phyloP scores from a whole-genome alignment of 225 moss, liverwort and hornwort genomes.

The Polytrichum formosum region DNA sequence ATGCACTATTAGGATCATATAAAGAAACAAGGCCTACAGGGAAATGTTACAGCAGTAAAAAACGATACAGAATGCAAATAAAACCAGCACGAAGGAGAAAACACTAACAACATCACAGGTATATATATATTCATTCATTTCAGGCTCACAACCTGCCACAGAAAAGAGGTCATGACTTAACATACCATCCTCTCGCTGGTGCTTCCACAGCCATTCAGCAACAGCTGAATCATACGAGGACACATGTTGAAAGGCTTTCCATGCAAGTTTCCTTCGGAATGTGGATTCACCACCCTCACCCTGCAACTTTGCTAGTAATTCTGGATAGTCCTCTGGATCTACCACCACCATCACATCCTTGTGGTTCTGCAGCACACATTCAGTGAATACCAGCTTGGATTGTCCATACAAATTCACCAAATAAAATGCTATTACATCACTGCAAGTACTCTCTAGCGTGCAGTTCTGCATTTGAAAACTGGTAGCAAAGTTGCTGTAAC shows the following conservation, averaged over 20 bases:
- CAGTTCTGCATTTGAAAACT: no score
- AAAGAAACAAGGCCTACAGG: no score
- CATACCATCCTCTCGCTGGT: slow-evolving; percentile 51
- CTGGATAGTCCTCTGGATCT: slow-evolving; percentile 84
- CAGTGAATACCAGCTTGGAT: not conserved
- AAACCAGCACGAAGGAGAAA: no score
- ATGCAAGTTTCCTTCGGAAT: slow-evolving; percentile 78
- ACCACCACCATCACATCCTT: slow-evolving; percentile 96
- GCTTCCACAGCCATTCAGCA: slow-evolving; percentile 95
- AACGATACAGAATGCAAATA: no score
- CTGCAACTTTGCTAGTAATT: slow-evolving; percentile 62
- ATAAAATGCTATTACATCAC: not conserved
- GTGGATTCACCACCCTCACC: slow-evolving; percentile 50
- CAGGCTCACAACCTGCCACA: not conserved
- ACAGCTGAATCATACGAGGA: slow-evolving; percentile 89
- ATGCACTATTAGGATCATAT: no score
- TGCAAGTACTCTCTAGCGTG: no score
- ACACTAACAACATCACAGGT: no score
- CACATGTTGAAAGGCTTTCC: slow-evolving; percentile 97
- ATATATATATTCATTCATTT: no score
- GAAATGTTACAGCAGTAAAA: no score
- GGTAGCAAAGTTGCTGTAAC: no score
- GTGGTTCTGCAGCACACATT: slow-evolving; percentile 57
- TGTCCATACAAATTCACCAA: not conserved
- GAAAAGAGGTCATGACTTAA: not conserved